Conservation (phyloP, 108 stramenopile genomes). For the Parietichytrium sp. region DNA sequence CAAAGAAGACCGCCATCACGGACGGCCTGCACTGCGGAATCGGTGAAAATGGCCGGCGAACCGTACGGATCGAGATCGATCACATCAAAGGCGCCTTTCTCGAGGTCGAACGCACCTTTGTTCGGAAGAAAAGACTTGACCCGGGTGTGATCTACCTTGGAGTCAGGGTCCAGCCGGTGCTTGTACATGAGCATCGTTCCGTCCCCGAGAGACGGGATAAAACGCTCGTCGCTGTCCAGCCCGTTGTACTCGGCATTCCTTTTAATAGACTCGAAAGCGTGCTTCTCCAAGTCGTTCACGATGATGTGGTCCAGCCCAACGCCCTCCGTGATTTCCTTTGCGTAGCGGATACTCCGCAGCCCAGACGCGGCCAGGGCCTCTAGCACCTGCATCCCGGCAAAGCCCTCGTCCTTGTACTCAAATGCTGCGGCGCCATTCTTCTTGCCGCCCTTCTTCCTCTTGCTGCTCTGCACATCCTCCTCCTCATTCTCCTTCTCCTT, state of each 20-base stretch:
- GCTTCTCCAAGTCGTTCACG: constrained; percentile 81
- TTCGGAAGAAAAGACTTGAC: neutral
- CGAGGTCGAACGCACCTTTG: neutral
- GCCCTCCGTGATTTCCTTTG: constrained; percentile 75
- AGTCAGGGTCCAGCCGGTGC: neutral
- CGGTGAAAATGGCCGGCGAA: constrained; percentile 89
- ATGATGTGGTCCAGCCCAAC: constrained; percentile 80
- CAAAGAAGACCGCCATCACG: constrained; percentile 84
- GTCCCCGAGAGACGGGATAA: constrained; percentile 67
- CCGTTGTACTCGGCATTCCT: constrained; percentile 76
- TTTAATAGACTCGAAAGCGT: constrained; percentile 72
- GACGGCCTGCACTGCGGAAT: constrained; percentile 86
- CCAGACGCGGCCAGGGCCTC: constrained; percentile 96
- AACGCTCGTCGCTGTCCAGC: constrained; percentile 60
- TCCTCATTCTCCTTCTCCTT: constrained; percentile 50
- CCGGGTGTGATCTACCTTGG: neutral
- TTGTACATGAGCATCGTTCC: constrained; percentile 58
- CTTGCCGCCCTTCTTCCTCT: constrained; percentile 47
- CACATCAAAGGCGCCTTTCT: constrained; percentile 69
- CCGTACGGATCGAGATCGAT: constrained; percentile 99
- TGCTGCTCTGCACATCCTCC: constrained; percentile 36
- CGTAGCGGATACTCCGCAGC: constrained; percentile 88
- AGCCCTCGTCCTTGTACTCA: neutral
- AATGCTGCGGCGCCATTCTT: neutral
- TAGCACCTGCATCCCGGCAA: constrained; percentile 77